These are phyloP conservation scores for Dryadomyces quercus-mongolicae DNA, from an alignment of 2,329 filamentous ascomycete genomes.

Conservation along the genomic window DNA sequence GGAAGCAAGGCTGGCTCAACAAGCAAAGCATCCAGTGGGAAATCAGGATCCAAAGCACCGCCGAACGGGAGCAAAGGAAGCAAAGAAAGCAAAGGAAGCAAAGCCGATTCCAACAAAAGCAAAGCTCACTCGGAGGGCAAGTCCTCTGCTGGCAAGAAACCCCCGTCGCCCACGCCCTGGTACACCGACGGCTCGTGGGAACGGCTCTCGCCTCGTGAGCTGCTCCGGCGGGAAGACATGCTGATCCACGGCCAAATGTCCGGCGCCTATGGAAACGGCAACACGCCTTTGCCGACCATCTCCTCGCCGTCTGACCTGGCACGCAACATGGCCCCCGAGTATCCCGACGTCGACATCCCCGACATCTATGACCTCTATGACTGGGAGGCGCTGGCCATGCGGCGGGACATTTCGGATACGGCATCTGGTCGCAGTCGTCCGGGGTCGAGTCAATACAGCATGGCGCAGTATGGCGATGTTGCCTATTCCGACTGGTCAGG, in stretches of 20 bases:
- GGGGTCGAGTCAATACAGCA: neutral
- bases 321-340: too few species aligned
- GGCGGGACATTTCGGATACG: neutral
- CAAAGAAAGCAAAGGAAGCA: neutral
- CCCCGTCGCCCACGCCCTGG: neutral
- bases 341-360: too few species aligned
- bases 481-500: neutral
- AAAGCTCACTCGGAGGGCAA: too few species aligned
- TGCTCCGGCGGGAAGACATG: neutral
- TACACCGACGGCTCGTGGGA: slow-evolving; percentile 8
- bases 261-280: too few species aligned
- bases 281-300: too few species aligned
- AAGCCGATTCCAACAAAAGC: neutral
- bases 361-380: too few species aligned
- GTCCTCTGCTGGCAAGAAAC: neutral
- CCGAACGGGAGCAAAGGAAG: neutral
- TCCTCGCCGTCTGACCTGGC: too few species aligned
- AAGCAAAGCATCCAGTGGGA: neutral
- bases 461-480: neutral
- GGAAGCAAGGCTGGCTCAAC: neutral
- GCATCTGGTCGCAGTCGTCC: neutral
- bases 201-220: slow-evolving; percentile 7
- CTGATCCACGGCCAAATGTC: neutral
- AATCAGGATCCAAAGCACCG: too few species aligned
- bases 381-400: neutral